A percentile compares a stretch with the other conserved stretches of the same genome.
phyloP scores from a whole-genome alignment of 176 grass and related monocot genomes.

The Oropetium thomaeum region DNA sequence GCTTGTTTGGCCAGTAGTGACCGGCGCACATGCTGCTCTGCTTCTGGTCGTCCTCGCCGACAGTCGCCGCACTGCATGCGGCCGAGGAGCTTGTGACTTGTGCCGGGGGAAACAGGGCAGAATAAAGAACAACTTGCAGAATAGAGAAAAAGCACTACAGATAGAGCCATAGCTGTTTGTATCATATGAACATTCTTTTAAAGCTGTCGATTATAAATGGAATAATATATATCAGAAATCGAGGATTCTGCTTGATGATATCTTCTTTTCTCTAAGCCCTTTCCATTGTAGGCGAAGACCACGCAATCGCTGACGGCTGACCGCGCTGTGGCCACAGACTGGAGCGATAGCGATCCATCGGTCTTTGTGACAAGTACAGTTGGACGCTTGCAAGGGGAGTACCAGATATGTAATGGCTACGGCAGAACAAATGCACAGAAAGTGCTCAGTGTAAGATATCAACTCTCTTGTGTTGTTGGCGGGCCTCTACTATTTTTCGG shows the following conservation, averaged over 20 bases:
- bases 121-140: background rate
- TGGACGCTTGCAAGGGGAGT: conserved; percentile 50
- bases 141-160: background rate
- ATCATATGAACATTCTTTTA: background rate
- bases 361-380: conserved; percentile 44
- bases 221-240: background rate
- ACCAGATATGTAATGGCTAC: conserved; percentile 69
- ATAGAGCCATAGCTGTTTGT: background rate
- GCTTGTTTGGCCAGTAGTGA: background rate
- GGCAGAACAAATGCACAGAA: conserved; percentile 23
- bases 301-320: conserved; percentile 44
- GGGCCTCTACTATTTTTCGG: background rate
- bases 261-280: background rate
- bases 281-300: conserved; percentile 22
- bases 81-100: background rate
- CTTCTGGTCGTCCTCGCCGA: too few relatives aligned
- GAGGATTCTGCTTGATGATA: background rate
- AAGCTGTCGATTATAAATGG: background rate
- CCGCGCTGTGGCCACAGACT: conserved; percentile 31
- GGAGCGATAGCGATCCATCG: conserved; percentile 61
- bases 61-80: background rate
- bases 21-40: background rate
- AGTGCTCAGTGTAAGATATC: conserved; percentile 40
- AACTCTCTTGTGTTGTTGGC: too few relatives aligned
- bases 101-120: background rate